These are phyloP conservation scores for Myxozyma geophila DNA, from an alignment of 805 yeast genomes.

Conservation along the genomic window DNA sequence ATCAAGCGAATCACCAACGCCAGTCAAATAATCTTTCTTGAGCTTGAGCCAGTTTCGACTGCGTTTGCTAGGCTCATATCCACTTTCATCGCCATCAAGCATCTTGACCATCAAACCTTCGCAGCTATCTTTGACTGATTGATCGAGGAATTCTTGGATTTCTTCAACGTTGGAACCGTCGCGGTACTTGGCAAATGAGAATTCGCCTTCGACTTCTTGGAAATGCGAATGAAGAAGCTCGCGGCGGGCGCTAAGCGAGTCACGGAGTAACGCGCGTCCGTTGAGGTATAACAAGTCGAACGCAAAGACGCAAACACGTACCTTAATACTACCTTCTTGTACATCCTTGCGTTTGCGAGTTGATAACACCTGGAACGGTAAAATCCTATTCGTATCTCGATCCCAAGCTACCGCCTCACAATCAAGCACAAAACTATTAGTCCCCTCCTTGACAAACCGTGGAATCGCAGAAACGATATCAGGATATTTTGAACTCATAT, in stretches of 20 bases:
- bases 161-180: slow-evolving; percentile 73
- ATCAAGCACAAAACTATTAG: slow-evolving; percentile 75
- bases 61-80: slow-evolving; percentile 92
- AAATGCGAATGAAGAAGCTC: slow-evolving; percentile 60
- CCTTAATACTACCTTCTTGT: slow-evolving; percentile 81
- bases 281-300: slow-evolving; percentile 83
- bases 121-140: slow-evolving; percentile 85
- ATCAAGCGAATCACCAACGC: slow-evolving; percentile 95
- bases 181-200: slow-evolving; percentile 76
- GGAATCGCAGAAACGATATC: slow-evolving; percentile 75
- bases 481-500: slow-evolving; percentile 95
- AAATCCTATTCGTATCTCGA: slow-evolving; percentile 68
- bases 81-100: slow-evolving; percentile 76
- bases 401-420: slow-evolving; percentile 99
- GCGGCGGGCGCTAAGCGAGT: slow-evolving; percentile 73
- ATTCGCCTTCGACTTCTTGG: slow-evolving; percentile 69
- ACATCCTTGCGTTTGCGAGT: slow-evolving; percentile 96
- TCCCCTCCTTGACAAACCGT: slow-evolving; percentile 55
- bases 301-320: slow-evolving; percentile 88
- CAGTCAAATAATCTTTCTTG: slow-evolving; percentile 92
- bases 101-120: slow-evolving; percentile 97
- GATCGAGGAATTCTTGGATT: slow-evolving; percentile 81
- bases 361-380: slow-evolving; percentile 91
- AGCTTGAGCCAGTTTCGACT: slow-evolving; percentile 94
- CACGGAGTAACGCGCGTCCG: slow-evolving; percentile 59